Percentiles rank a stretch among this genome's conserved stretches.
Conservation (phyloP, 2,329 filamentous ascomycete species). For the Fusarium temperatum region DNA sequence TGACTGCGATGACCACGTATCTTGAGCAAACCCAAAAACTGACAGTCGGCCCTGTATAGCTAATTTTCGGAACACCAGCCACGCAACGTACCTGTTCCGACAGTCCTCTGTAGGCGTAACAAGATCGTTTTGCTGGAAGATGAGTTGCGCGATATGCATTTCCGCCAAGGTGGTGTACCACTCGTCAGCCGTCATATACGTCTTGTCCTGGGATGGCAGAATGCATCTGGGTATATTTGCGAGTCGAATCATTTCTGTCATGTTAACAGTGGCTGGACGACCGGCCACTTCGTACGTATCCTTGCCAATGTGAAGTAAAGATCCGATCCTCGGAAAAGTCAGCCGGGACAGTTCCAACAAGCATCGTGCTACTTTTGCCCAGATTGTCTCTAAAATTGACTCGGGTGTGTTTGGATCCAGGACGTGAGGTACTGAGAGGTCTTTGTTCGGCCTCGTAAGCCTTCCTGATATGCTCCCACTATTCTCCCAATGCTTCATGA, state of each 20-base stretch:
- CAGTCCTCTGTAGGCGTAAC: constrained; percentile 50
- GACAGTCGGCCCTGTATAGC: constrained; percentile 40
- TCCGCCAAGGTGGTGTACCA: constrained; percentile 52
- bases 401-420: constrained; percentile 41
- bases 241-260: constrained; percentile 50
- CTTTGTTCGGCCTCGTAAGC: background rate
- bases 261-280: constrained; percentile 42
- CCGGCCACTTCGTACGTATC: constrained; percentile 32
- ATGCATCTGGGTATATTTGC: constrained; percentile 38
- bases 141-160: constrained; percentile 51
- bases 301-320: constrained; percentile 41
- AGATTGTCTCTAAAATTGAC: constrained; percentile 44
- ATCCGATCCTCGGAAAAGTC: constrained; percentile 52
- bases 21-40: constrained; percentile 39
- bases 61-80: constrained; percentile 51
- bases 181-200: background rate
- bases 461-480: constrained; percentile 34
- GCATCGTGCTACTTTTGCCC: constrained; percentile 50
- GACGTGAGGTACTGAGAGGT: background rate
- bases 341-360: constrained; percentile 50
- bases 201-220: background rate
- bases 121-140: constrained; percentile 53
- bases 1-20: constrained; percentile 2
- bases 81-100: constrained; percentile 54
- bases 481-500: constrained; percentile 41